A percentile compares a stretch with the other conserved stretches of the same genome.
Evolutionary conservation across 2,329 filamentous ascomycete species (phyloP).

Genomic region (Fusarium pseudocircinatum): DNA sequence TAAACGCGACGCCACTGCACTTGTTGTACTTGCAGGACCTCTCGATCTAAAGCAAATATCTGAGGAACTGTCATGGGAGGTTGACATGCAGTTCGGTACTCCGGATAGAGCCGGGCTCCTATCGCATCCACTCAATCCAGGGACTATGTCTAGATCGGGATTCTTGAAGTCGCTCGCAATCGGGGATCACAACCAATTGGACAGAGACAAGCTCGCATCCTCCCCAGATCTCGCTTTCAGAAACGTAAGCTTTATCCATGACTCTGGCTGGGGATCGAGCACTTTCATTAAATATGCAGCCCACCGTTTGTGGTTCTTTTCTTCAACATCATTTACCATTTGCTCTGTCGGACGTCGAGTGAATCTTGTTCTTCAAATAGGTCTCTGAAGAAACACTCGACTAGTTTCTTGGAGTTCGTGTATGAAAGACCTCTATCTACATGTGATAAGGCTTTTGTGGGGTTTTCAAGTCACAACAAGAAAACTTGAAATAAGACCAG

Average conservation of each 20-base stretch:
- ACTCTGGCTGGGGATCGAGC: conserved; percentile 21
- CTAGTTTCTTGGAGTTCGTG: conserved; percentile 1
- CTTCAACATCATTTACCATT: background rate
- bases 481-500: background rate
- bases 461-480: conserved; percentile 6
- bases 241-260: conserved; percentile 41
- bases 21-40: background rate
- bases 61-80: conserved; percentile 1
- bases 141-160: conserved; percentile 42
- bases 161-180: conserved; percentile 38
- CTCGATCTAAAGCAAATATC: background rate
- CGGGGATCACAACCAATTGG: conserved; percentile 39
- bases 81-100: conserved; percentile 26
- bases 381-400: background rate
- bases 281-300: conserved; percentile 29
- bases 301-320: conserved; percentile 6
- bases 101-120: conserved; percentile 32
- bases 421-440: background rate
- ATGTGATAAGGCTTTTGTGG: conserved; percentile 13
- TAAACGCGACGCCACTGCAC: background rate
- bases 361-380: background rate
- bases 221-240: conserved; percentile 39
- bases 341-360: background rate
- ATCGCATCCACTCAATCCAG: conserved; percentile 41
- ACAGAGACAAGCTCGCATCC: conserved; percentile 25